Evolutionary conservation across 2,329 filamentous ascomycete genomes (phyloP), one percentile per base, ranked within the genome.

Genomic region (Pseudogymnoascus sp.): DNA sequence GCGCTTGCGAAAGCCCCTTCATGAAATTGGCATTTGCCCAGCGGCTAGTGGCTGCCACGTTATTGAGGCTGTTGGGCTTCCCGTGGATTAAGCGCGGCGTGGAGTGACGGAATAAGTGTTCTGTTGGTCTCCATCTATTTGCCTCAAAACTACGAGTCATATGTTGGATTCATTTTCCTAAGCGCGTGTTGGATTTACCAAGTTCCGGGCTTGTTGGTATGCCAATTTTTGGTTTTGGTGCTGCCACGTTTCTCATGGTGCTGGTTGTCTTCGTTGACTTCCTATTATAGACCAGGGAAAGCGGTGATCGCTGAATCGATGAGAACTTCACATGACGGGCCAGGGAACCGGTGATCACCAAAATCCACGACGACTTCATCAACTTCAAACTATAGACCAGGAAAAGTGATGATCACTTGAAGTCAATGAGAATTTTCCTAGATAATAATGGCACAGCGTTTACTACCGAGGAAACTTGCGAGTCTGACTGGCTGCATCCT

Each of bases 361-460:
- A 36, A 36, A 11, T 36, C 35, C 9, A 36, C 12, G 35, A 36
- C 9, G 14, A 14, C 35, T 11, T 11, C 12, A 43, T 43, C 20
- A 25, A 22, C 20, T 14, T 50, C 41, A 28, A 12, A 30, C 20
- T 15, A n/a, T 11, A 22, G 41, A 30, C 43, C 43, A 50, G 14
- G 43, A 11, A 50, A 50, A 50, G 25, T n/a, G 7, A 15, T 18
- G n/a, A 30, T 50, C 25, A 33, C 25, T 18, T 33, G 43, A 53
- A 12, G 25, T 53, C 9, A 18, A 33, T 53, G 25, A 33, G 43
- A 53, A 33, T 4, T 18, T 18, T 50, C 4, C 2, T 18, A n/a
- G 47, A 33, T 53, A 53, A 53, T 53, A 53, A 33, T 53, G 25
- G 25, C 28, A 53, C 28, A 20, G 25, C 47, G 47, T 53, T 53